Percentiles rank a stretch among this genome's conserved stretches.
Evolutionary conservation across 306 rosid genomes (phyloP).

Genomic region (Sphenostylis stenocarpa): DNA sequence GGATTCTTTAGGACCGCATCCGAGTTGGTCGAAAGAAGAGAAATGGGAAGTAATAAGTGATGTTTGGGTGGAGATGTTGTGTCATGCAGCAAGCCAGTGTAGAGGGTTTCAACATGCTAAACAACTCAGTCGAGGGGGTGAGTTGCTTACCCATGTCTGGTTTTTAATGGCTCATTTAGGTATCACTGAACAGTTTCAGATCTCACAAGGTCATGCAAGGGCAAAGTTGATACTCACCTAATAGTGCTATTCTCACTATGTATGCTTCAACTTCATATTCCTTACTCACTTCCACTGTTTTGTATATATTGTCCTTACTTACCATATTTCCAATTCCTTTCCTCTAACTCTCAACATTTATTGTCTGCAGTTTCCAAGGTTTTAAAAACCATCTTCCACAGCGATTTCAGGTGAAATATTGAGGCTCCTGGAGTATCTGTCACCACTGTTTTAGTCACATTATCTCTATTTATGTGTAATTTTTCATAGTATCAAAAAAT

Average conservation of each 20-base stretch:
- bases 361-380: too few relatives aligned
- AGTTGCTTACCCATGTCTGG: conserved; percentile 41
- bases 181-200: conserved; percentile 40
- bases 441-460: too few relatives aligned
- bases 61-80: conserved; percentile 37
- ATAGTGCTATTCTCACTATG: not conserved
- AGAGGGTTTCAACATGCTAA: not conserved
- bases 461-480: too few relatives aligned
- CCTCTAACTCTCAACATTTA: too few relatives aligned
- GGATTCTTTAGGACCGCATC: not conserved
- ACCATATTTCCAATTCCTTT: too few relatives aligned
- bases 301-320: too few relatives aligned
- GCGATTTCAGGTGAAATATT: too few relatives aligned
- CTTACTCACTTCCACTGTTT: too few relatives aligned
- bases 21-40: conserved; percentile 2
- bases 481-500: too few relatives aligned
- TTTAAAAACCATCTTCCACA: too few relatives aligned
- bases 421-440: too few relatives aligned
- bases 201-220: conserved; percentile 35
- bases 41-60: conserved; percentile 17
- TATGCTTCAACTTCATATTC: too few relatives aligned
- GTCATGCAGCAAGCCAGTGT: conserved; percentile 32
- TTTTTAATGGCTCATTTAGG: conserved; percentile 45
- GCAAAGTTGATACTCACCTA: conserved; percentile 5
- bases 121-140: conserved; percentile 22